These are phyloP conservation scores for Lactarius sanguifluus DNA, from an alignment of 768 basidiomycete genomes.

Conservation along the genomic window DNA sequence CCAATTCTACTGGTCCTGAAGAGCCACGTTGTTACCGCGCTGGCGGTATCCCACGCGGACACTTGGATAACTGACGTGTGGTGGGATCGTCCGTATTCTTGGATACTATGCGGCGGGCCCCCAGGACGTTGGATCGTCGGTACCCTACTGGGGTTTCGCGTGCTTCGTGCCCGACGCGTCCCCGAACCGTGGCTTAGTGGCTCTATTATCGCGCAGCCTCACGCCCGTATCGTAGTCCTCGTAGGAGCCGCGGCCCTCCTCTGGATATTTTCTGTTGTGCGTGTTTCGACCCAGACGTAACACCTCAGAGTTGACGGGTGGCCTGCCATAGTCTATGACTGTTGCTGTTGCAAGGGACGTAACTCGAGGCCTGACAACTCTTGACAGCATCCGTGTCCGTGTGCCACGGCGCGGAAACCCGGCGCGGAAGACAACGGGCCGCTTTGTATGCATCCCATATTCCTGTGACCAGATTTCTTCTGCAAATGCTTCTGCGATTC, in stretches of 20 bases:
- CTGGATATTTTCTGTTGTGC: conserved; percentile 27
- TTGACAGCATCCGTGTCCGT: conserved; percentile 19
- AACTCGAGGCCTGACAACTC: conserved; percentile 25
- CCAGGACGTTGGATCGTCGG: conserved; percentile 30
- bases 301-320: background rate
- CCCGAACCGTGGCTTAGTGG: conserved; percentile 22
- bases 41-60: conserved; percentile 26
- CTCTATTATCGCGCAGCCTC: conserved; percentile 23
- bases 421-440: background rate
- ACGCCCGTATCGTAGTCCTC: conserved; percentile 19
- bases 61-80: conserved; percentile 25
- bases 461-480: background rate
- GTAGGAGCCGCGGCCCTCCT: conserved; percentile 12
- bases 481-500: conserved; percentile 19
- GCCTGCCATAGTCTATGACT: conserved; percentile 19
- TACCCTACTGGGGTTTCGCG: conserved; percentile 27
- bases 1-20: conserved; percentile 22
- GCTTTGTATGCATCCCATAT: conserved; percentile 27
- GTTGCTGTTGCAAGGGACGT: conserved; percentile 16
- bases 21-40: conserved; percentile 23
- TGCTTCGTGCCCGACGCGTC: conserved; percentile 20
- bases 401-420: background rate
- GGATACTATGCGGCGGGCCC: conserved; percentile 31
- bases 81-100: conserved; percentile 31
- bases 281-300: background rate